Evolutionary conservation across 2,329 filamentous ascomycete genomes (phyloP), one percentile per base, ranked within the genome.

Genomic region (Beauveria bassiana): DNA sequence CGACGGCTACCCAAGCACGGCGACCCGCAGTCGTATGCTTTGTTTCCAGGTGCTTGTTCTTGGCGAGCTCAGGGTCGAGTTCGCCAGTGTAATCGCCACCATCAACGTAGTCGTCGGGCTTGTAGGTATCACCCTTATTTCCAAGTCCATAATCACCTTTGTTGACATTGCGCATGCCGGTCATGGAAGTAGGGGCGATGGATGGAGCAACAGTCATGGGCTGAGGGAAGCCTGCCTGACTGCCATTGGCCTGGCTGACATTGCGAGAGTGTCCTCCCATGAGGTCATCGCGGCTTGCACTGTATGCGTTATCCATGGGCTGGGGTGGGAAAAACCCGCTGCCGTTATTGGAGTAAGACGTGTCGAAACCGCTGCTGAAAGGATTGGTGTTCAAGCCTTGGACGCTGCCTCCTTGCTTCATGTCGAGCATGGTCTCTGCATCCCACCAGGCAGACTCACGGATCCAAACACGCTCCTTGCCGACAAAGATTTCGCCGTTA

Each of bases 391-490:
- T 80, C 31, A 75, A 69, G 8, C 66, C 68, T 9, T 70, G 71
- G 26, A 71, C 63, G 50, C 74, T 73, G 46, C 86, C 83, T 59
- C 82, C 79, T 1, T 87, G 85, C 74, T 95, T 93, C 68, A 96
- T 80, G 70, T 99, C 95, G 31, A 98, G 86, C 89, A 97, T 96
- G 64, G 85, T 90, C 76, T 99, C 95, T 5, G 93, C 93, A 74
- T 98, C 93, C 93, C 93, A 98, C 93, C 95, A 99, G 2, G 93
- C 90, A 62, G 79, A 83, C 74, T 99, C 95, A 55, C 93, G 86
- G 79, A 98, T 93, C 95, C 95, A 99, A 47, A 99, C 86, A 38
- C 95, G 89, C 73, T 98, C 92, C 62, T 86, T 87, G 61, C 95
- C 95, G 38, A 98, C 81, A 5, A 96, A 86, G 2, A 98, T 92